Conservation (phyloP, 768 basidiomycete species). For the Boletales sp. region DNA sequence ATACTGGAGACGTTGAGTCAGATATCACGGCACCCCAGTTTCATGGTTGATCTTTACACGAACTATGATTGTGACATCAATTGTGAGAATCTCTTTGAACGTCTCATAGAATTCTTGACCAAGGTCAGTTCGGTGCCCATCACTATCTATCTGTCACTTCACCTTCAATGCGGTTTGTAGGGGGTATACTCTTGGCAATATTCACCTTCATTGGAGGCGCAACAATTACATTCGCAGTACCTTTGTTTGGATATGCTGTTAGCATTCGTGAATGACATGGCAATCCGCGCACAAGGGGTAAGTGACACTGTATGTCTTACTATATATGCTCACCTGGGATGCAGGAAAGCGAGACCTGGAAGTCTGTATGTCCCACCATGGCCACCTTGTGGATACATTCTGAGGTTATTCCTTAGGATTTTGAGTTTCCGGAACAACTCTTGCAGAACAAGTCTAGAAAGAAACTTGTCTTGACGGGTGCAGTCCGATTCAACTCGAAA, state of each 20-base stretch:
- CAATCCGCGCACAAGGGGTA: constrained; percentile 54
- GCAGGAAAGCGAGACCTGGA: constrained; percentile 56
- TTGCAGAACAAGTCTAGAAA: constrained; percentile 78
- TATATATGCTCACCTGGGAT: constrained; percentile 8
- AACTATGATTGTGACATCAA: constrained; percentile 98
- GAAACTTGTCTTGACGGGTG: constrained; percentile 78
- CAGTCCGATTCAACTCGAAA: constrained; percentile 85
- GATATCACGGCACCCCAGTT: constrained; percentile 77
- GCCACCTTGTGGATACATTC: constrained; percentile 1
- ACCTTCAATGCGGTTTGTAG: constrained; percentile 34
- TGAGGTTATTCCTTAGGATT: constrained; percentile 39
- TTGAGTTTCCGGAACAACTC: constrained; percentile 53
- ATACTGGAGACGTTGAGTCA: constrained; percentile 85
- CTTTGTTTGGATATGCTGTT: constrained; percentile 86
- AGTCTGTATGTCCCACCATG: constrained; percentile 49
- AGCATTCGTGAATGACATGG: constrained; percentile 86
- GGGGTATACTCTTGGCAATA: constrained; percentile 75
- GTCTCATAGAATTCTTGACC: constrained; percentile 82
- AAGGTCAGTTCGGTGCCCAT: constrained; percentile 49
- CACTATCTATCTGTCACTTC: constrained; percentile 1
- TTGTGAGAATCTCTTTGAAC: constrained; percentile 93
- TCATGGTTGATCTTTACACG: constrained; percentile 93
- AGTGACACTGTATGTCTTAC: constrained; percentile 18
- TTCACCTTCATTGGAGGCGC: constrained; percentile 53
- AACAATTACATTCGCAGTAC: constrained; percentile 76